A percentile compares a stretch with the other conserved stretches of the same genome.
These are phyloP conservation scores for Styphnolobium japonicum DNA, from an alignment of 306 rosid species.

Conservation along the genomic window DNA sequence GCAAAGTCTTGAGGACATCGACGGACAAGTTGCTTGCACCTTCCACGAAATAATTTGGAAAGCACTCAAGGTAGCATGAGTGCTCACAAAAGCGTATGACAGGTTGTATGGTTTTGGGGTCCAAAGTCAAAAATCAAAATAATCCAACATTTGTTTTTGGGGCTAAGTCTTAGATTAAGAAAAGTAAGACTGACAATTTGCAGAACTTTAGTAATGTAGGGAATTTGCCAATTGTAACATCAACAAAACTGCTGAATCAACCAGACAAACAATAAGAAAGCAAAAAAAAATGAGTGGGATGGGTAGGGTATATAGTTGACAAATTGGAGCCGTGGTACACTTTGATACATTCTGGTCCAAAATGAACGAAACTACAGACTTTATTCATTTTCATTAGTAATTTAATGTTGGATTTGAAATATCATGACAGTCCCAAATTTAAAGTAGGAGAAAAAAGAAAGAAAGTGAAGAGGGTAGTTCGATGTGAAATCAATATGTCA, in stretches of 20 bases:
- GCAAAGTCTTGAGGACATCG: neutral
- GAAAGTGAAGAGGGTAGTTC: neutral
- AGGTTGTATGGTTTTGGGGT: neutral
- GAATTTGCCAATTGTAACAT: neutral
- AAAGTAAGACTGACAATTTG: neutral
- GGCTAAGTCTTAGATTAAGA: neutral
- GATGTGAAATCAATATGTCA: neutral
- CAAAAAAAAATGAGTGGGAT: neutral
- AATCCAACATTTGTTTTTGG: neutral
- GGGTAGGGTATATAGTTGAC: neutral
- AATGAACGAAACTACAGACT: neutral
- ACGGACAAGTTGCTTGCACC: neutral
- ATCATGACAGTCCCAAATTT: neutral
- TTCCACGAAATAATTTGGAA: slow-evolving; percentile 27
- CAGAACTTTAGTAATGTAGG: neutral
- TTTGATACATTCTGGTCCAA: slow-evolving; percentile 10
- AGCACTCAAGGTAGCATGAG: neutral
- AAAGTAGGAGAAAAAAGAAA: neutral
- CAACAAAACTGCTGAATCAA: neutral
- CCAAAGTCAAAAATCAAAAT: neutral
- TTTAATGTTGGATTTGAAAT: neutral
- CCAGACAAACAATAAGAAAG: neutral
- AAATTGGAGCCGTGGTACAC: slow-evolving; percentile 19
- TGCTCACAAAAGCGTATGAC: neutral
- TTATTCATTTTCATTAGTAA: neutral